These are phyloP conservation scores for Hansenula sp. DNA, from an alignment of 1,139 yeast species.

Conservation along the genomic window DNA sequence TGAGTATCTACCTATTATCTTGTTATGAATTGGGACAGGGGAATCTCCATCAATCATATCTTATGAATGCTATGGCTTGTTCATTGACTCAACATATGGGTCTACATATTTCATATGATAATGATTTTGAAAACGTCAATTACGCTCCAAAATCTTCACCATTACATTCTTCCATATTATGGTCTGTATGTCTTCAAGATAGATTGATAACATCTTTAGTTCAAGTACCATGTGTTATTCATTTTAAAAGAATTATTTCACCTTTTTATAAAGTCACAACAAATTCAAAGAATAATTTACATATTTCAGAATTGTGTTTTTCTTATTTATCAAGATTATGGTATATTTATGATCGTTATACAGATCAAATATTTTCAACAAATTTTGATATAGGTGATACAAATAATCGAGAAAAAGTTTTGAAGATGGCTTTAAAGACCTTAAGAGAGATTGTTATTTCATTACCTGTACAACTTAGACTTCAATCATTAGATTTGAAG, in stretches of 20 bases:
- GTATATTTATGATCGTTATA: conserved; percentile 26
- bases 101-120: conserved; percentile 25
- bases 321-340: conserved; percentile 22
- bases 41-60: conserved; percentile 24
- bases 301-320: conserved; percentile 21
- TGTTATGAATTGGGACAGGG: conserved; percentile 26
- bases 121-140: conserved; percentile 8
- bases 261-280: conserved; percentile 22
- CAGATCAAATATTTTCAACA: conserved; percentile 26
- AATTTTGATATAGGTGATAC: conserved; percentile 27
- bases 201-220: conserved; percentile 21
- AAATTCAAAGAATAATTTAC: conserved; percentile 1
- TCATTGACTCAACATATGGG: conserved; percentile 28
- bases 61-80: conserved; percentile 24
- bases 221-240: conserved; percentile 25
- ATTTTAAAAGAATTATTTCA: conserved; percentile 24
- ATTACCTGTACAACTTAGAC: conserved; percentile 13
- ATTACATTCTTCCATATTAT: conserved; percentile 21
- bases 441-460: conserved; percentile 18
- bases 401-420: conserved; percentile 18
- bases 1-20: conserved; percentile 22
- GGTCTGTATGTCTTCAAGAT: conserved; percentile 26
- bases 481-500: conserved; percentile 1
- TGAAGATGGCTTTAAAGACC: conserved; percentile 19
- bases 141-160: conserved; percentile 25